Base-by-base conservation (phyloP, 495 filamentous ascomycete species). In the Penicillium coprophilum region DNA sequence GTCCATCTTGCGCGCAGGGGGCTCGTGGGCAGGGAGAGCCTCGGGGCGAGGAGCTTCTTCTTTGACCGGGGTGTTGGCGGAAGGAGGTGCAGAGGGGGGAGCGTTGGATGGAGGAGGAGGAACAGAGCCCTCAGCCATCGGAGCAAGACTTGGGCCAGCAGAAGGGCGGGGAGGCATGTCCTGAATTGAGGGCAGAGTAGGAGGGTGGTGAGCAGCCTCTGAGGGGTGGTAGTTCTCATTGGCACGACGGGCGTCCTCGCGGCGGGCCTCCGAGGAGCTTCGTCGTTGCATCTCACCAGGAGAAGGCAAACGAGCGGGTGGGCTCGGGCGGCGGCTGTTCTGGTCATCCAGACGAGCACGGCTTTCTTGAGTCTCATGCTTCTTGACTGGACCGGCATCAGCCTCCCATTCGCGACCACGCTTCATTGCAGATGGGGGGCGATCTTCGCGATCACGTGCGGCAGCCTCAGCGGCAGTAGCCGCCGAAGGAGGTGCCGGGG, bases 1-100 rank as follows among this genome's bases (percentile, higher is more conserved):
- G 21, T 97, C 94, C 86, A 98, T 95, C 70, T 96, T 94, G 9
- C 94, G 83, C 32, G 89, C 88, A 6, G 94, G 90, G 12, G 92
- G 82, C 74, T 98, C 94, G 44, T 85, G 82, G 21, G 79, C 71
- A n/a, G 82, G 74, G 46, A 76, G 76, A 20, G 78, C 76, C 60
- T 87, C 85, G n/a, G 79, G 75, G 28, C 78, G 77, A 38, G 67
- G 58, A 55, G 75, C 64, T 40, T 78, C 78, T 56, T 79, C 75
- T 60, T 77, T 77, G 48, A 77, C 69, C 51, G 72, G 65, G 27
- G 75, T 65, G 46, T 74, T 65, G 50, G 71, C 55, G 46, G 76
- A 69, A 56, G 77, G 71, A 20, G 79, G 72, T 21, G 77, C 78
- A n/a, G 78, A 69, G 23, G 76, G 74, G 60, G 87, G 82, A 13